These are phyloP conservation scores for Chalaropsis thielavioides DNA, from an alignment of 2,329 filamentous ascomycete genomes.

Conservation along the genomic window DNA sequence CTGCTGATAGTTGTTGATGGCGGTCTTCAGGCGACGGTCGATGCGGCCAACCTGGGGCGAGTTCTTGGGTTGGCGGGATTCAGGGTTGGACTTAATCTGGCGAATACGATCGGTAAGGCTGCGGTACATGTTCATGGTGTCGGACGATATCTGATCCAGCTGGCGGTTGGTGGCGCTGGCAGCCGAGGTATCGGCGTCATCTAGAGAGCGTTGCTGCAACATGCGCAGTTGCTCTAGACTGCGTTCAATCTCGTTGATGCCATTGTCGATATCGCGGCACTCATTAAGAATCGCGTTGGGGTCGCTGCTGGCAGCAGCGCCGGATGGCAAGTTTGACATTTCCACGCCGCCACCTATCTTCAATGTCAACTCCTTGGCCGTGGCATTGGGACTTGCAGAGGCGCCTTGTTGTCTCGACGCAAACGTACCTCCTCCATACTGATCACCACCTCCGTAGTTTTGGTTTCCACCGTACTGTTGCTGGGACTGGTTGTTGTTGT, in stretches of 20 bases:
- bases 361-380: constrained; percentile 17
- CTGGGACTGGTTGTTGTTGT: constrained; percentile 22
- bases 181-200: constrained; percentile 56
- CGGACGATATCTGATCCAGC: constrained; percentile 57
- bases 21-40: constrained; percentile 63
- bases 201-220: constrained; percentile 57
- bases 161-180: constrained; percentile 51
- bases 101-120: constrained; percentile 66
- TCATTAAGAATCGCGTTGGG: constrained; percentile 72
- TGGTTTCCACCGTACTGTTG: constrained; percentile 22
- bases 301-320: constrained; percentile 29
- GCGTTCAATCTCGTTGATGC: constrained; percentile 58
- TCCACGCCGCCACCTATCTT: constrained; percentile 19
- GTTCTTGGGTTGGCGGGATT: constrained; percentile 59
- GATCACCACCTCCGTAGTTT: constrained; percentile 26
- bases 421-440: constrained; percentile 14
- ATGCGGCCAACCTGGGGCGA: constrained; percentile 67
- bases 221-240: constrained; percentile 58
- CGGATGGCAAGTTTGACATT: constrained; percentile 18
- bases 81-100: constrained; percentile 66
- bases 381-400: constrained; percentile 13
- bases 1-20: constrained; percentile 69
- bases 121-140: constrained; percentile 74
- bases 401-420: constrained; percentile 10
- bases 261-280: constrained; percentile 64